Evolutionary conservation across 1,284 basidiomycete genomes (phyloP).

Genomic region (Marasmius fiardii): DNA sequence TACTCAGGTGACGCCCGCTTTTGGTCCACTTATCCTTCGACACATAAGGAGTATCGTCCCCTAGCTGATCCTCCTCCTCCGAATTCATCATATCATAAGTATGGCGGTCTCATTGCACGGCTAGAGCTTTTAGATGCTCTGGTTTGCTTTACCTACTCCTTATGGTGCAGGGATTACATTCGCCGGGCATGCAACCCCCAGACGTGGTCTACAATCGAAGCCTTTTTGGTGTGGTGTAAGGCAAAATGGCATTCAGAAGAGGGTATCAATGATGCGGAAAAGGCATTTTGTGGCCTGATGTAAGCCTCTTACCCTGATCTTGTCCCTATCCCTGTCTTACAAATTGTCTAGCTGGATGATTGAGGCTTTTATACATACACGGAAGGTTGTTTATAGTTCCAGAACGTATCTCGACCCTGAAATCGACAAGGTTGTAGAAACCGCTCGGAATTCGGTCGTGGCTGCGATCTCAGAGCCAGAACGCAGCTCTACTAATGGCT

Average conservation of each 20-base stretch:
- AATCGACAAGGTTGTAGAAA: conserved; percentile 36
- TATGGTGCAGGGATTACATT: conserved; percentile 66
- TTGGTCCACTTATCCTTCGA: conserved; percentile 64
- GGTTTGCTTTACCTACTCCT: conserved; percentile 68
- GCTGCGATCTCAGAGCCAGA: conserved; percentile 45
- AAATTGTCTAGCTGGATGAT: conserved; percentile 58
- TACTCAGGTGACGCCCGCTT: conserved; percentile 73
- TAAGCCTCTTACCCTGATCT: conserved; percentile 38
- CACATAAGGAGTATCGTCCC: conserved; percentile 60
- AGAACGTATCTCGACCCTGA: conserved; percentile 40
- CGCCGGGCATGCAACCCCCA: conserved; percentile 46
- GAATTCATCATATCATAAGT: conserved; percentile 65
- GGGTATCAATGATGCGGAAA: conserved; percentile 63
- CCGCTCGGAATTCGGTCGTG: conserved; percentile 36
- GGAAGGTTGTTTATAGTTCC: conserved; percentile 50
- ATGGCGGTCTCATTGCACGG: conserved; percentile 65
- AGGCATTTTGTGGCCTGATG: conserved; percentile 73
- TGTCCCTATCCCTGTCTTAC: conserved; percentile 20
- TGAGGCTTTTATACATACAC: conserved; percentile 63
- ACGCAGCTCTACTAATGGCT: conserved; percentile 31
- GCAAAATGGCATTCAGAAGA: conserved; percentile 62
- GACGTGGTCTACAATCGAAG: conserved; percentile 61
- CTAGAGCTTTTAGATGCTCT: conserved; percentile 74
- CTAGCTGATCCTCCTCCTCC: conserved; percentile 57
- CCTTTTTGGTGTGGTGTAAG: conserved; percentile 64